Base-by-base conservation (phyloP, 2,329 filamentous ascomycete genomes). In the Curvularia eragrostidis region DNA sequence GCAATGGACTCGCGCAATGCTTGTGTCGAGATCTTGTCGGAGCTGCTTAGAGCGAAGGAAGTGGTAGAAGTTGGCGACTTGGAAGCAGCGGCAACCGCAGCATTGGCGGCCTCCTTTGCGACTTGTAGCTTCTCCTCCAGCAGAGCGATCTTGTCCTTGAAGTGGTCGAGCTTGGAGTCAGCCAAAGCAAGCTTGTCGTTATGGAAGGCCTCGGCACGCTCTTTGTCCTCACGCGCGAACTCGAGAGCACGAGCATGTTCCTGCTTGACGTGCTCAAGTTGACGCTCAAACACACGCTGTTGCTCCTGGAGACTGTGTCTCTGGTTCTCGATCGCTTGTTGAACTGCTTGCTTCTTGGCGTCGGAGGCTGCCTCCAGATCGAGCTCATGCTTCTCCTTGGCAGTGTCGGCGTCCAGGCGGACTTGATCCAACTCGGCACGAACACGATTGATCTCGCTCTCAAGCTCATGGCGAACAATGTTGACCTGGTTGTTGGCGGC, bases 1-100 rank as follows among this genome's bases (percentile, higher is more conserved):
- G 96, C 88, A 72, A 99, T 97, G 0, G 93, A 97, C 78, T 99
- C 95, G 28, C 95, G 90, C 30, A 99, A 85, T 6, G 95, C 95
- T 77, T 98, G 94, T 0, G 93, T 91, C 2, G 94, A 97, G 56
- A 97, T 91, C 82, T 90, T 96, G 75, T 95, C 92, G 0, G 91
- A 90, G 3, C 80, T 78, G n/a, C 75, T 28, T 72, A 67, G 47
- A 72, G 74, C 65, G 75, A 63, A 65, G 23, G 62, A 56, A 46
- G 62, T 64, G 26, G 65, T 75, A 43, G 78, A 76, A 58, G 82
- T 73, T 5, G 83, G 83, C 9, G 83, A 81, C 36, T 80, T 80
- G 23, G 81, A 43, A 21, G 79, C 75, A 24, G 91, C 92, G 32
- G 91, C 92, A 75, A 87, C 92, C 15, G 93, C 94, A 36, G 93